Conservation (phyloP, 2,329 filamentous ascomycete species). For the Stagonosporopsis rhizophila region DNA sequence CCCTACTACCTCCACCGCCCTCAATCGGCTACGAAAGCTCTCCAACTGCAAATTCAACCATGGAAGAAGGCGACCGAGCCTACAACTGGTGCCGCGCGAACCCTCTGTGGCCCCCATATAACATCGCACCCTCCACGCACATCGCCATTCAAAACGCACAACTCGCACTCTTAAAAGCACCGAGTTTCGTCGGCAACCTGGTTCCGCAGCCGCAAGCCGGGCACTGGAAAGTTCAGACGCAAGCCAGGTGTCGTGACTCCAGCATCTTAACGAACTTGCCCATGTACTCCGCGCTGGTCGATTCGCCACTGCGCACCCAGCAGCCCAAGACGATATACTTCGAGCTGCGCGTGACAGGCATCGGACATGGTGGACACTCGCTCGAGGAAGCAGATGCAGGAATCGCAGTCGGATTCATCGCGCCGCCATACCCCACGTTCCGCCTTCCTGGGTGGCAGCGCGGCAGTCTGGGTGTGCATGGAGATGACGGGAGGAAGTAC, state of each 20-base stretch:
- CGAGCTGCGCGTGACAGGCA: constrained; percentile 66
- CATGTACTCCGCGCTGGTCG: constrained; percentile 66
- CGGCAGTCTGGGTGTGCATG: constrained; percentile 76
- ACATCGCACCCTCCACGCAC: constrained; percentile 56
- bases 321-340: constrained; percentile 71
- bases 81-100: constrained; percentile 70
- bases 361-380: constrained; percentile 45
- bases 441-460: constrained; percentile 83
- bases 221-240: constrained; percentile 55
- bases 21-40: constrained; percentile 70
- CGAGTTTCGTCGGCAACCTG: constrained; percentile 47
- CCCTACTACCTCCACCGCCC: constrained; percentile 75
- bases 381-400: constrained; percentile 57
- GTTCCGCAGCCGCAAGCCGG: constrained; percentile 55
- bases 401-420: constrained; percentile 73
- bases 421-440: constrained; percentile 78
- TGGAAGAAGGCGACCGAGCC: constrained; percentile 68
- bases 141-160: constrained; percentile 60
- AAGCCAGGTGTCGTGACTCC: constrained; percentile 60
- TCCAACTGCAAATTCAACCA: constrained; percentile 72
- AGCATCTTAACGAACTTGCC: constrained; percentile 73
- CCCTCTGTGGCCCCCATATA: constrained; percentile 63
- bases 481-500: constrained; percentile 79
- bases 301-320: constrained; percentile 65
- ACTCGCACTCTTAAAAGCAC: constrained; percentile 51